Conservation (phyloP, 2,329 filamentous ascomycete genomes). For the Fusarium sp. region DNA sequence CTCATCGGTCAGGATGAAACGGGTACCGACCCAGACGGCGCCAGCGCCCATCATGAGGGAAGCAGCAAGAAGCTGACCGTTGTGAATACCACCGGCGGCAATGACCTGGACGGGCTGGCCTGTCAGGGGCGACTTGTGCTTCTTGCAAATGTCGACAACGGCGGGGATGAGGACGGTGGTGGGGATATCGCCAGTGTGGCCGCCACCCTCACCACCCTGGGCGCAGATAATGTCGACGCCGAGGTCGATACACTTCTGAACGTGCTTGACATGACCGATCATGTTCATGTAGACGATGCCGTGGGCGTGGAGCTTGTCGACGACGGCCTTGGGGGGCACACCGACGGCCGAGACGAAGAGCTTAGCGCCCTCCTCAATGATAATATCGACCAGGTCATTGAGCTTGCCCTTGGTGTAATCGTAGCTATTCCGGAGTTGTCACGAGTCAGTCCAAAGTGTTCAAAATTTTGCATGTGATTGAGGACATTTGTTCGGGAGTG, state of each 20-base stretch:
- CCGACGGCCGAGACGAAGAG: slow-evolving; percentile 98
- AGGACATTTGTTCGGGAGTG: background rate
- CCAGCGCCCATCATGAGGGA: slow-evolving; percentile 90
- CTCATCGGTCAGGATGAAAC: slow-evolving; percentile 93
- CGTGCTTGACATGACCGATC: slow-evolving; percentile 99
- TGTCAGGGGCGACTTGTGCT: slow-evolving; percentile 84
- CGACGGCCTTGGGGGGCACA: slow-evolving; percentile 85
- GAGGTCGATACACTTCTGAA: slow-evolving; percentile 90
- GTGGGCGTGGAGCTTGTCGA: slow-evolving; percentile 86
- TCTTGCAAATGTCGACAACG: slow-evolving; percentile 81
- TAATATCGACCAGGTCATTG: slow-evolving; percentile 84
- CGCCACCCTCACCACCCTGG: slow-evolving; percentile 96
- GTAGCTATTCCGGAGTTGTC: slow-evolving; percentile 68
- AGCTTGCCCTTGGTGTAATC: slow-evolving; percentile 99
- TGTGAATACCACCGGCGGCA: slow-evolving; percentile 92
- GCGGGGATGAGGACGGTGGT: slow-evolving; percentile 92
- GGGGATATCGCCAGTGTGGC: slow-evolving; percentile 93
- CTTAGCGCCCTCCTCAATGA: slow-evolving; percentile 89
- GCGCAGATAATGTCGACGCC: slow-evolving; percentile 98
- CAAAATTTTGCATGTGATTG: slow-evolving; percentile 37
- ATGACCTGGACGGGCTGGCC: slow-evolving; percentile 89
- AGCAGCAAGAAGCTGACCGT: slow-evolving; percentile 87
- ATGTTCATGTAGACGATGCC: slow-evolving; percentile 99
- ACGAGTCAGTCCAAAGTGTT: slow-evolving; percentile 16
- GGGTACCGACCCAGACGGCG: slow-evolving; percentile 95